phyloP scores from a whole-genome alignment of 2,329 filamentous ascomycete genomes.

The Nemania abortiva region DNA sequence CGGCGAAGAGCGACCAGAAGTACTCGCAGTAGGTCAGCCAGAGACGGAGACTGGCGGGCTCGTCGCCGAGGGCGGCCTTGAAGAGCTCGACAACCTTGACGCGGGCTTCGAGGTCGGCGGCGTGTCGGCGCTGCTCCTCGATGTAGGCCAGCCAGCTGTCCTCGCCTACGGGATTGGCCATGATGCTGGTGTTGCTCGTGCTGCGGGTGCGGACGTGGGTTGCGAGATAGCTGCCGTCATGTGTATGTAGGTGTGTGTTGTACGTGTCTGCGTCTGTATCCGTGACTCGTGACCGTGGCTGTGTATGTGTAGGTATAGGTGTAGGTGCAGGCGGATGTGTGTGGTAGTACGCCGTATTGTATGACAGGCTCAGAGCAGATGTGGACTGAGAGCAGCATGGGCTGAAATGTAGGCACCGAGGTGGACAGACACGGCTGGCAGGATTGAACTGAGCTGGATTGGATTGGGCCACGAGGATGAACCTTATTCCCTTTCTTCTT shows the following conservation, averaged over 20 bases:
- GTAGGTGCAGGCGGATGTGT: not conserved
- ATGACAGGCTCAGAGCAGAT: not conserved
- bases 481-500: too few relatives aligned
- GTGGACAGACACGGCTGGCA: too few relatives aligned
- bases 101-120: slow-evolving; percentile 73
- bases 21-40: slow-evolving; percentile 86
- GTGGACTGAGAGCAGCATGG: not conserved
- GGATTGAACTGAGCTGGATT: too few relatives aligned
- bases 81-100: slow-evolving; percentile 78
- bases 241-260: slow-evolving; percentile 23
- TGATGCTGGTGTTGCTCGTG: slow-evolving; percentile 45
- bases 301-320: not conserved
- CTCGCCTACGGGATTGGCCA: slow-evolving; percentile 76
- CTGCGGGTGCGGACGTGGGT: slow-evolving; percentile 25
- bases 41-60: slow-evolving; percentile 78
- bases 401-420: too few relatives aligned
- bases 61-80: slow-evolving; percentile 75
- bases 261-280: not conserved
- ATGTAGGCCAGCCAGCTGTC: slow-evolving; percentile 82
- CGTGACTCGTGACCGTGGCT: too few relatives aligned
- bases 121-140: slow-evolving; percentile 74
- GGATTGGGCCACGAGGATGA: not conserved
- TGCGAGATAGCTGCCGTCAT: slow-evolving; percentile 35
- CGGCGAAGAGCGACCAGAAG: slow-evolving; percentile 77
- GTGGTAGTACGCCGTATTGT: not conserved